A percentile compares a stretch with the other conserved stretches of the same genome.
Evolutionary conservation across 2,329 filamentous ascomycete species (phyloP).

Genomic region (Ophiocordyceps polyrhachis-furcata): DNA sequence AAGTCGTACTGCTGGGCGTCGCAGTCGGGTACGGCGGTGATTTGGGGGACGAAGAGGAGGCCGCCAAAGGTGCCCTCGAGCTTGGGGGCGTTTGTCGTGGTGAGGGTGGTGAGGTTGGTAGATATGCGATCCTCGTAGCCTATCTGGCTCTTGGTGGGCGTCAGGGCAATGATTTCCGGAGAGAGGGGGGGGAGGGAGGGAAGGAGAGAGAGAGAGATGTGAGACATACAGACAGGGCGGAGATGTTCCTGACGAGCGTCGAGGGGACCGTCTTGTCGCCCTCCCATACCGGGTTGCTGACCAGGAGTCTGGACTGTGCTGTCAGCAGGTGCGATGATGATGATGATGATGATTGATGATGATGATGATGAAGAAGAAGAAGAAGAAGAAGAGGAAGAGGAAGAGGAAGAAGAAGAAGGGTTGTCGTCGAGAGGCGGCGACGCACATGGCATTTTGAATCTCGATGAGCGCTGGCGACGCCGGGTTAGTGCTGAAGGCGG

Average conservation of each 20-base stretch:
- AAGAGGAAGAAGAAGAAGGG: not conserved
- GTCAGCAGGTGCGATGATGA: slow-evolving; percentile 1
- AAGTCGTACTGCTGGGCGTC: slow-evolving; percentile 40
- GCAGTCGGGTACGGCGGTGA: slow-evolving; percentile 41
- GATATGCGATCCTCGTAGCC: slow-evolving; percentile 32
- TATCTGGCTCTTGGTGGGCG: slow-evolving; percentile 20
- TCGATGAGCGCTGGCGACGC: slow-evolving; percentile 24
- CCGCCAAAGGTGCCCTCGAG: slow-evolving; percentile 49
- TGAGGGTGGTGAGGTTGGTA: slow-evolving; percentile 56
- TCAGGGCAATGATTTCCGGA: not conserved
- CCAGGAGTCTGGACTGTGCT: slow-evolving; percentile 29
- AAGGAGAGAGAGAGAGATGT: not conserved
- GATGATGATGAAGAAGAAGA: too few species aligned
- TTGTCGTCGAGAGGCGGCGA: slow-evolving; percentile 9
- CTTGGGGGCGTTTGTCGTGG: slow-evolving; percentile 42
- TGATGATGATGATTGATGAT: too few species aligned
- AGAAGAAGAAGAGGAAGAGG: not conserved
- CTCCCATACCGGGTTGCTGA: slow-evolving; percentile 38
- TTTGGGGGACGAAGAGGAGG: slow-evolving; percentile 67
- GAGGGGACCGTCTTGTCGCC: slow-evolving; percentile 29
- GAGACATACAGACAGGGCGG: slow-evolving; percentile 30
- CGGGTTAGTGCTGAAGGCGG: slow-evolving; percentile 12
- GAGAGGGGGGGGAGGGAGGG: not conserved
- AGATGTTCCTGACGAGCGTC: slow-evolving; percentile 37
- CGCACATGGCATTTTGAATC: slow-evolving; percentile 32